Percentiles rank a stretch among this genome's conserved stretches.
phyloP scores from a whole-genome alignment of 352 stramenopile genomes.

The Pythium myriotylum region DNA sequence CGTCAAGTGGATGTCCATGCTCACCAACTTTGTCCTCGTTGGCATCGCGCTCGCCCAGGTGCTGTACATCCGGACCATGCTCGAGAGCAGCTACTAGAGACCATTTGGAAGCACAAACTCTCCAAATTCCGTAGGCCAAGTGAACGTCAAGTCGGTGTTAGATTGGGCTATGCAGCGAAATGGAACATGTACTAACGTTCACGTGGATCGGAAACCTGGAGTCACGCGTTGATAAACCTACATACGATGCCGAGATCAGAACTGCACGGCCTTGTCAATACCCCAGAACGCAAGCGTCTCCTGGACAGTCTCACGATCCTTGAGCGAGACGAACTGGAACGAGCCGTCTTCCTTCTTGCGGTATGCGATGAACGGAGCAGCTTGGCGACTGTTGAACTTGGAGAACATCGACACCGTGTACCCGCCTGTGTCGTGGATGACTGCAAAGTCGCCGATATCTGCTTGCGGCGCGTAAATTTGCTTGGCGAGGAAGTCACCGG shows the following conservation, averaged over 20 bases:
- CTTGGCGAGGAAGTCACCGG: conserved; percentile 88
- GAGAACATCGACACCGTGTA: conserved; percentile 90
- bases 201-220: too few species aligned
- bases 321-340: conserved; percentile 63
- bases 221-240: too few species aligned
- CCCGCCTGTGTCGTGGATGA: conserved; percentile 87
- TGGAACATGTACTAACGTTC: not conserved
- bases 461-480: conserved; percentile 74
- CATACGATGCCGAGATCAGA: conserved; percentile 18
- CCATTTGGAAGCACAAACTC: not conserved
- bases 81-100: conserved; percentile 72
- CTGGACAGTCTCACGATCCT: conserved; percentile 64
- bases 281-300: conserved; percentile 78
- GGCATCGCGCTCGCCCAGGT: conserved; percentile 80
- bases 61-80: conserved; percentile 82
- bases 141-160: not conserved
- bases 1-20: conserved; percentile 83
- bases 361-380: conserved; percentile 73
- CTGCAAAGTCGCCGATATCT: conserved; percentile 70
- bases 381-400: conserved; percentile 88
- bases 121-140: not conserved
- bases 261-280: conserved; percentile 43
- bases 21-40: conserved; percentile 80
- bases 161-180: not conserved
- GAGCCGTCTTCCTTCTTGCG: conserved; percentile 16